Conservation (phyloP, 441 rosid genomes). For the Melastoma candidum region DNA sequence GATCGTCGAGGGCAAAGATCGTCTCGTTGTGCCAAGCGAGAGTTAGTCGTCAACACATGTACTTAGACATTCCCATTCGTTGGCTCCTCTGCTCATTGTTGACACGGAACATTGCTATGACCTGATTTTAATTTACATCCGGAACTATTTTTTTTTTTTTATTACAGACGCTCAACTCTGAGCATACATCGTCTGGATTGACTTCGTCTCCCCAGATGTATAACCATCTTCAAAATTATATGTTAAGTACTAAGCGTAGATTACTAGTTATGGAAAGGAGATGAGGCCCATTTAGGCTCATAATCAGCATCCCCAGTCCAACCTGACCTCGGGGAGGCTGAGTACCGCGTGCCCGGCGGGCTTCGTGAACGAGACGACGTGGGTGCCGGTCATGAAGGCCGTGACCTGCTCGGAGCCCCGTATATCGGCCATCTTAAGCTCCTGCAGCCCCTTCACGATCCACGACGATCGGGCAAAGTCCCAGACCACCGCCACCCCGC, state of each 20-base stretch:
- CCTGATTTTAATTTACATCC: no score
- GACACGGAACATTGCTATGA: no score
- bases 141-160: no score
- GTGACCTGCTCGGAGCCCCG: conserved; percentile 71
- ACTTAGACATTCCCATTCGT: no score
- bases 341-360: conserved; percentile 42
- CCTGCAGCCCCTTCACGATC: conserved; percentile 66
- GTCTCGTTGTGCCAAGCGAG: conserved; percentile 53
- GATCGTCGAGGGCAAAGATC: conserved; percentile 70
- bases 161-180: no score
- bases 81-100: no score
- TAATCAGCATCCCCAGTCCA: conserved; percentile 80
- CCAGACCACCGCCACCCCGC: conserved; percentile 80
- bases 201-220: no score
- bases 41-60: conserved; percentile 17
- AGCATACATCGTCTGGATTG: no score
- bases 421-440: conserved; percentile 79
- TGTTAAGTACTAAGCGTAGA: not conserved
- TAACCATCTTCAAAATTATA: no score
- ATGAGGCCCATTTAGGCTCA: not conserved
- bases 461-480: conserved; percentile 78
- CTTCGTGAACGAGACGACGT: conserved; percentile 72
- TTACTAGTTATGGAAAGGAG: not conserved
- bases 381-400: conserved; percentile 90
- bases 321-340: conserved; percentile 58